Evolutionary conservation across 73 alveolate species (phyloP), one percentile per base, ranked within the genome.

Genomic region (Urostyla sp.): DNA sequence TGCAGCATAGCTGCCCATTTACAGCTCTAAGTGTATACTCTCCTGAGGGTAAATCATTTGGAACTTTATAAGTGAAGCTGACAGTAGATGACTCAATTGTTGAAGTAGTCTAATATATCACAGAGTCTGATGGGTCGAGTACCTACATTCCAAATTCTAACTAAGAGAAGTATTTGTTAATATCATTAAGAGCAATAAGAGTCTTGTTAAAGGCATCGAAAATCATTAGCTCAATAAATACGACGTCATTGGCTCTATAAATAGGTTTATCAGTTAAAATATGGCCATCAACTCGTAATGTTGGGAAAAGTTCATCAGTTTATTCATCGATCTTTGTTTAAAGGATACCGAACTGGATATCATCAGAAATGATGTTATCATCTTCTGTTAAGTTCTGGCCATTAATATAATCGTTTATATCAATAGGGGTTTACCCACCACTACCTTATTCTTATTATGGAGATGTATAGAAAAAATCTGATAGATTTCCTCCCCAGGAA

Each of bases 51-150:
- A 34, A 38, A 0, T 75, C 57, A 18, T 20, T 27, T 15, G 87
- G 87, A 3, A 75, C 52, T 45, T 75, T 75, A 44, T 16, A 75
- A 16, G 87, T 75, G 38, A 50, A 75, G 5, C 56, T 34, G n/a
- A 49, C 44, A 13, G 84, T 69, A 8, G 67, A 51, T 28, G 45
- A 48, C 16, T 13, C 3, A 16, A 49, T 21, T 24, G 20, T 15
- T 7, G 30, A 6, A 15, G 48, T 2, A 15, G 53, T 15, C 1
- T 53, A 21, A 16, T 24, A 31, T 11, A 59, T 7, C 4, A 8
- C 20, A 8, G 10, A 7, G 10, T 55, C 77, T 4, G 52, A 59
- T 10, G 77, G 57, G 36, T 59, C 77, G 7, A 6, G 8, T 3
- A 59, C 13, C 7, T 10, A n/a, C n/a, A n/a, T n/a, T n/a, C n/a